Conservation (phyloP, 371 early-diverging fungal genomes). For the Neoconidiobolus thromboides region DNA sequence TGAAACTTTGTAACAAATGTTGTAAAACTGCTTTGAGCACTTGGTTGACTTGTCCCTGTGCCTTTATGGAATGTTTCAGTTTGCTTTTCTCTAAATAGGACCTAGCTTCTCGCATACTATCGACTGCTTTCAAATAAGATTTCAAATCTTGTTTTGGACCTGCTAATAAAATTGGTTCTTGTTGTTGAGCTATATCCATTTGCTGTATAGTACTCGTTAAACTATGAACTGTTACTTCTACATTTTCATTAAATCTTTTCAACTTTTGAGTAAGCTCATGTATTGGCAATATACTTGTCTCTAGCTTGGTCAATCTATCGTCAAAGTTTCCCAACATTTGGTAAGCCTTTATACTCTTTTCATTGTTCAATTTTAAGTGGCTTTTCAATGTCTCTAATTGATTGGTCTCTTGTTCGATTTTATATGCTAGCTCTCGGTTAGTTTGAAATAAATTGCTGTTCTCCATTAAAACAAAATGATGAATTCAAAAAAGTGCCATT, state of each 20-base stretch:
- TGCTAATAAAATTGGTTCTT: constrained; percentile 4
- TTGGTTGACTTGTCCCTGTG: constrained; percentile 17
- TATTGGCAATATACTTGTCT: constrained; percentile 65
- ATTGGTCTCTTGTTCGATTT: constrained; percentile 4
- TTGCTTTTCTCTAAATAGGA: constrained; percentile 23
- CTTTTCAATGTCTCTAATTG: constrained; percentile 13
- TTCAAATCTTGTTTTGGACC: constrained; percentile 10
- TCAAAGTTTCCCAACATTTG: constrained; percentile 23
- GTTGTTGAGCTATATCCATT: neutral
- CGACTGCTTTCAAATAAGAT: constrained; percentile 30
- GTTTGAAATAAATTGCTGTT: no score
- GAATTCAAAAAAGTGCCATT: no score
- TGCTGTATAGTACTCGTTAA: neutral
- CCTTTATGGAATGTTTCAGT: constrained; percentile 22
- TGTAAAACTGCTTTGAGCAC: constrained; percentile 21
- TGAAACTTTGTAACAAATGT: constrained; percentile 28
- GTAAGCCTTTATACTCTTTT: constrained; percentile 8
- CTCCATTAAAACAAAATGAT: no score
- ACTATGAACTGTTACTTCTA: neutral
- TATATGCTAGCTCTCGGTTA: neutral
- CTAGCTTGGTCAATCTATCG: constrained; percentile 53
- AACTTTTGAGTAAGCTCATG: constrained; percentile 68
- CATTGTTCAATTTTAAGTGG: constrained; percentile 15
- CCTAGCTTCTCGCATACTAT: constrained; percentile 32
- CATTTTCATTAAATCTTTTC: constrained; percentile 43